Evolutionary conservation across 371 early-diverging fungal species (phyloP).

Genomic region (Mortierella sp.): DNA sequence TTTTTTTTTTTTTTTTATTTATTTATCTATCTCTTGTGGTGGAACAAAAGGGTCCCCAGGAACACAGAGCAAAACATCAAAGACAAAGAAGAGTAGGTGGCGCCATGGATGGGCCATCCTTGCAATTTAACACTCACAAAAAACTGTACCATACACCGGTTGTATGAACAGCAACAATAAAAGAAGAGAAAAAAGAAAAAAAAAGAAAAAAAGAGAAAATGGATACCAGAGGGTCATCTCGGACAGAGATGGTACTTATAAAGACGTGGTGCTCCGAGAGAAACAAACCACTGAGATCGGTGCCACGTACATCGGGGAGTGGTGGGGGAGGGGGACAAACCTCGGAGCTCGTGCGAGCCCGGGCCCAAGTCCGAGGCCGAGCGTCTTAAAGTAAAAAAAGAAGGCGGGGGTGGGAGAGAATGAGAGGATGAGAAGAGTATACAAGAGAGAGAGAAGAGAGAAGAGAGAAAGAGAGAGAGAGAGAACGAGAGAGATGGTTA

Average conservation of each 20-base stretch:
- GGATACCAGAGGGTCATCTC: no score
- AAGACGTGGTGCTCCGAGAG: no score
- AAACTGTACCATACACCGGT: neutral
- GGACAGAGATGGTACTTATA: no score
- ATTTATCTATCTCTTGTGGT: neutral
- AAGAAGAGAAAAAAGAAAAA: neutral
- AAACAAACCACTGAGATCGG: no score
- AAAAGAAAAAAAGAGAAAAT: no score
- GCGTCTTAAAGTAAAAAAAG: neutral
- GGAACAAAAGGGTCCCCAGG: neutral
- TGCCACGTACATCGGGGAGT: no score
- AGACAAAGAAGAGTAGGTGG: neutral
- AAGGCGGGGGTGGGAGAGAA: neutral
- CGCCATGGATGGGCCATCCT: neutral
- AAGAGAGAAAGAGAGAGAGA: conserved; percentile 1
- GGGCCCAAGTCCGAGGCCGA: no score
- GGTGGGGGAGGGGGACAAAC: no score
- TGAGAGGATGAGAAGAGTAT: neutral
- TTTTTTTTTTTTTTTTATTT: no score
- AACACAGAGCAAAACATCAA: neutral
- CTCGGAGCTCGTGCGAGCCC: no score
- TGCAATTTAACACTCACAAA: neutral
- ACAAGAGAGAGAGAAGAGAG: neutral
- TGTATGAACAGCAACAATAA: neutral
- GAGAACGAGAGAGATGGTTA: neutral